A percentile compares a stretch with the other conserved stretches of the same genome.
Evolutionary conservation across 2,329 filamentous ascomycete species (phyloP).

Genomic region (Talaromyces sp.): DNA sequence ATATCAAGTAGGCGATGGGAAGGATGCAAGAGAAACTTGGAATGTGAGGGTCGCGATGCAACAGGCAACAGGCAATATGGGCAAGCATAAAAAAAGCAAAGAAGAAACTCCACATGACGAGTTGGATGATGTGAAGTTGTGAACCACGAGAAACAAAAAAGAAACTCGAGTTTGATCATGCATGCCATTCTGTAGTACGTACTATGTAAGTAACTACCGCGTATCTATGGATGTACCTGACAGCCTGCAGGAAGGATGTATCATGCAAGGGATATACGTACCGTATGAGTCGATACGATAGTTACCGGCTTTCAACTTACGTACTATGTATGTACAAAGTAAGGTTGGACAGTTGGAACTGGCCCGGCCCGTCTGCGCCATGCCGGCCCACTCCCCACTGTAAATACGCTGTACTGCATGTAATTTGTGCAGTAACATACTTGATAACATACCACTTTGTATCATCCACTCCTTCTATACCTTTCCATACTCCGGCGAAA

Average conservation of each 20-base stretch:
- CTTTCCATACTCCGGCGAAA: conserved; percentile 6
- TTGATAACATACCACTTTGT: neutral
- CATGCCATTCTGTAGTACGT: conserved; percentile 10
- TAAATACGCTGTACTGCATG: neutral
- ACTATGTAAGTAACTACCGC: neutral
- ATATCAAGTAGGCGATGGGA: neutral
- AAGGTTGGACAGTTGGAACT: conserved; percentile 1
- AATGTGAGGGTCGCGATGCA: conserved; percentile 16
- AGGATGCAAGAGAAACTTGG: conserved; percentile 14
- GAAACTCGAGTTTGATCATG: conserved; percentile 14
- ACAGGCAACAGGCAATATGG: conserved; percentile 11
- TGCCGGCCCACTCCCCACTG: conserved; percentile 9
- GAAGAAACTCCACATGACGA: conserved; percentile 13
- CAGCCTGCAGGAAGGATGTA: conserved; percentile 12
- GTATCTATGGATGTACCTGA: conserved; percentile 13
- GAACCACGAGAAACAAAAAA: conserved; percentile 9
- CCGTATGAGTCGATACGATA: neutral
- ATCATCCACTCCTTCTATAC: conserved; percentile 2
- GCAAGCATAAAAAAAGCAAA: neutral
- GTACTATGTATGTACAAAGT: neutral
- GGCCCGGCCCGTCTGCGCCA: conserved; percentile 14
- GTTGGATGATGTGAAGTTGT: neutral
- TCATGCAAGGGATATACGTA: conserved; percentile 9
- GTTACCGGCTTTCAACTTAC: too few relatives aligned
- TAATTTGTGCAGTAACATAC: conserved; percentile 6